Percentiles rank a stretch among this genome's conserved stretches.
Evolutionary conservation across 2,329 filamentous ascomycete genomes (phyloP).

Genomic region (Colletotrichum zoysiae): DNA sequence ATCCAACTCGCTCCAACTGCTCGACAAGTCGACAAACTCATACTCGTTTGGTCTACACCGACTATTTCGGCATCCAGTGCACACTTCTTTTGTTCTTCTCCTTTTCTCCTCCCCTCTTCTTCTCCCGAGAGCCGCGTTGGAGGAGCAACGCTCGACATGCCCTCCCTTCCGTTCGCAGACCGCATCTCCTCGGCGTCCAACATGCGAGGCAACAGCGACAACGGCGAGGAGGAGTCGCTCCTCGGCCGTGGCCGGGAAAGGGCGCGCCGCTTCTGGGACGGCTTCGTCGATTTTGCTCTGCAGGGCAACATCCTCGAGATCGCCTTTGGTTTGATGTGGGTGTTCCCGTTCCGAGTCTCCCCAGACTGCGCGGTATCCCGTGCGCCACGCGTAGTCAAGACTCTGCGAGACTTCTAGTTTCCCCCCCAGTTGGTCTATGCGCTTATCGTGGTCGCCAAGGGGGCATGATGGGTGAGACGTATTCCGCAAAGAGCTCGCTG

Average conservation of each 20-base stretch:
- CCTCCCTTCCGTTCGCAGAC: constrained; percentile 28
- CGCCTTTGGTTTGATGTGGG: constrained; percentile 79
- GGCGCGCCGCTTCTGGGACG: constrained; percentile 67
- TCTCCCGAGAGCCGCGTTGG: not conserved
- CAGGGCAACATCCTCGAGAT: constrained; percentile 82
- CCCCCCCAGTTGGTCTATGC: not conserved
- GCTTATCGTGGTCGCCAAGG: not conserved
- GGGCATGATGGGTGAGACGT: not conserved
- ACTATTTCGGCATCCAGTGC: not conserved
- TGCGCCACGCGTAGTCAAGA: not conserved
- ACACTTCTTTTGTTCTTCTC: not conserved
- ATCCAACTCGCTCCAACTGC: not conserved
- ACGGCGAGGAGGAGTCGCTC: constrained; percentile 57
- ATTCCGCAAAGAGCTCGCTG: not conserved
- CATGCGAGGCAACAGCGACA: constrained; percentile 48
- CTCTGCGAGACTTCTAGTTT: not conserved
- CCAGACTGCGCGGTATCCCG: constrained; percentile 5
- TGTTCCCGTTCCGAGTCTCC: constrained; percentile 28
- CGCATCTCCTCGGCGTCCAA: constrained; percentile 30
- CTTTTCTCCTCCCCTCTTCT: not conserved
- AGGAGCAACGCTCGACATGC: constrained; percentile 1
- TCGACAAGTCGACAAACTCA: not conserved
- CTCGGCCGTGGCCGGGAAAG: constrained; percentile 61
- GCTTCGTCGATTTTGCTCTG: constrained; percentile 79
- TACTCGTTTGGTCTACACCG: not conserved